Base-by-base conservation (phyloP, 2,329 filamentous ascomycete species). In the Botrytis cinerea region DNA sequence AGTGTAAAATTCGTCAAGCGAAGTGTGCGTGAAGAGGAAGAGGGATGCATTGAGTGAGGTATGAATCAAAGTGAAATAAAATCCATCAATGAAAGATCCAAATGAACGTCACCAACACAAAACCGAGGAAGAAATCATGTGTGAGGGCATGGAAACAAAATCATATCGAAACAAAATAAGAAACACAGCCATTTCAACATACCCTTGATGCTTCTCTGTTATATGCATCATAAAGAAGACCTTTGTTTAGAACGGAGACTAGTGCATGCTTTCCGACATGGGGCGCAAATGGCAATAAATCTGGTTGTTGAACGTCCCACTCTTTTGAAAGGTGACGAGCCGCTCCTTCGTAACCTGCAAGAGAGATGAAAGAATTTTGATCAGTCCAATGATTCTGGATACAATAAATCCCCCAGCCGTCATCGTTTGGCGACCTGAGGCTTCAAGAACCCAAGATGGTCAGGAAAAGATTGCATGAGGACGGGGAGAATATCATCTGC, bases 241-340 rank as follows among this genome's bases (percentile, higher is more conserved):
- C 89, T 82, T 88, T 88, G 82, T 91, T 90, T 77, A 91, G 82
- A 76, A 90, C 84, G 74, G 86, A 86, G 73, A 91, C 88, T 79
- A 91, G 84, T 77, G 89, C 88, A 83, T 90, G 88, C 78, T 86
- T 87, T 82, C 89, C 87, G 82, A 91, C 88, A 82, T 91, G 86
- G 79, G 86, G 87, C 80, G 89, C 89, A 82, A 91, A 91, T 75
- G 87, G 84, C 75, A 91, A 87, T 75, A 90, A 70, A 81, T 91
- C 88, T 78, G 89, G 89, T 82, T 88, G 85, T 79, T 86, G 84
- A 76, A 90, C 84, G 82, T 89, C 86, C 89, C 89, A 91, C 83
- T 91, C 89, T 81, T 91, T 90, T 80, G 91, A 89, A 78, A 91
- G 88, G 81, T 90, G 90, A 83, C 88, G 87, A 72, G 89, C 89